Evolutionary conservation across 2,329 filamentous ascomycete species (phyloP), one percentile per base, ranked within the genome.

Genomic region (Fusarium avenaceum): DNA sequence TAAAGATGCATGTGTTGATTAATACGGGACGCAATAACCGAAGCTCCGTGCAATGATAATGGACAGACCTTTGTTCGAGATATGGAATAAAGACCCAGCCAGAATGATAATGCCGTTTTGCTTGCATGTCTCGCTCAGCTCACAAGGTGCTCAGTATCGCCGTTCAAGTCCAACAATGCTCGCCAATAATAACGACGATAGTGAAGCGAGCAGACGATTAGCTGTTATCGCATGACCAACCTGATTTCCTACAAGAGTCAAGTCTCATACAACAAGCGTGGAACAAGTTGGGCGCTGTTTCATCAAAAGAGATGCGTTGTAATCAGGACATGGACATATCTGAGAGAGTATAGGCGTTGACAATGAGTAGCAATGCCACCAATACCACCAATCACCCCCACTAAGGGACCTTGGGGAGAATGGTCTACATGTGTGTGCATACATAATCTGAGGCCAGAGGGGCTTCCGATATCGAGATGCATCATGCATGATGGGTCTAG

Each of bases 401-500:
- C 65, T 32, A 40, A 63, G 51, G 48, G 51, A 20, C 55, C 35
- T 63, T 50, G 51, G 48, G 48, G 49, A 20, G 57, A 42, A 64
- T 50, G 51, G 48, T 32, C 62, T 59, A 57, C 67, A 62, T 59
- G 60, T 65, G 59, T 61, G 60, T 59, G 56, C 67, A 62, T 61
- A 63, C 67, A 62, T 61, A 63, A 48, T 69, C 67, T 70, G 59
- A 74, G 72, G 72, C 72, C 72, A 57, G 72, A 74, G 48, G 35
- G 63, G 60, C 64, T 69, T 57, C 66, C 57, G 72, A 68, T 63
- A 57, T 73, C 60, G 63, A 74, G 72, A 72, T 75, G 72, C 73
- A 71, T 73, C 55, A 72, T 71, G 71, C 73, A 71, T 73, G 57
- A 72, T 71, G 71, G 68, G 67, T 70, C 66, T 58, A 58, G 71